Evolutionary conservation across 2,329 filamentous ascomycete genomes (phyloP).

Genomic region (Trichoderma pleuroti): DNA sequence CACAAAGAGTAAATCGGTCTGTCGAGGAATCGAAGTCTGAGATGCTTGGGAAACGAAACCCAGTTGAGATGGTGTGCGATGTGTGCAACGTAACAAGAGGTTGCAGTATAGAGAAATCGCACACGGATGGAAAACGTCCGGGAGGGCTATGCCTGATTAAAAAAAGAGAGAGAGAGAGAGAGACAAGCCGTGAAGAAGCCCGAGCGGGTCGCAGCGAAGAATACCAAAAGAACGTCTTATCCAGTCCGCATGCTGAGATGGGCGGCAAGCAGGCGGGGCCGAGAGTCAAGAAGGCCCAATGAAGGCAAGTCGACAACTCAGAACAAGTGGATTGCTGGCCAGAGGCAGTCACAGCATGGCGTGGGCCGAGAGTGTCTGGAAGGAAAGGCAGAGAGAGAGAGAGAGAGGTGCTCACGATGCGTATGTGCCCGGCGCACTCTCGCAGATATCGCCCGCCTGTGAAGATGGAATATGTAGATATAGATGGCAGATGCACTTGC

Average conservation of each 20-base stretch:
- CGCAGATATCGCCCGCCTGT: neutral
- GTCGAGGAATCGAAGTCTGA: neutral
- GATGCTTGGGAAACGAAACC: constrained; percentile 3
- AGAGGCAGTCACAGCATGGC: constrained; percentile 19
- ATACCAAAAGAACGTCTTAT: constrained; percentile 12
- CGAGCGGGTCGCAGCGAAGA: constrained; percentile 15
- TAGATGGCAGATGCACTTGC: neutral
- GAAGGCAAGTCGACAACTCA: constrained; percentile 3
- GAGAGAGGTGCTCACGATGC: constrained; percentile 16
- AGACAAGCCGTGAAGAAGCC: constrained; percentile 15
- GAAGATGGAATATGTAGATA: neutral
- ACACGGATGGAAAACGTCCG: neutral
- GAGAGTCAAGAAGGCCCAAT: constrained; percentile 15
- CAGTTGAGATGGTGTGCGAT: neutral
- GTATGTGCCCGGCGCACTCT: neutral
- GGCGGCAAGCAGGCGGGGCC: constrained; percentile 18
- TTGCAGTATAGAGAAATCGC: neutral
- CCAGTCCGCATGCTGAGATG: constrained; percentile 14
- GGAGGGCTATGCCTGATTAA: constrained; percentile 13
- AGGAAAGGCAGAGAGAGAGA: neutral
- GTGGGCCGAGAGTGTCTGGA: neutral
- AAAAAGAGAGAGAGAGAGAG: neutral
- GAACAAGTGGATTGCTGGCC: neutral
- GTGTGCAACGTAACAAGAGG: neutral
- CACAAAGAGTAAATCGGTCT: constrained; percentile 4